These are phyloP conservation scores for Cocos nucifera DNA, from an alignment of 176 grass and related monocot species.

Conservation along the genomic window DNA sequence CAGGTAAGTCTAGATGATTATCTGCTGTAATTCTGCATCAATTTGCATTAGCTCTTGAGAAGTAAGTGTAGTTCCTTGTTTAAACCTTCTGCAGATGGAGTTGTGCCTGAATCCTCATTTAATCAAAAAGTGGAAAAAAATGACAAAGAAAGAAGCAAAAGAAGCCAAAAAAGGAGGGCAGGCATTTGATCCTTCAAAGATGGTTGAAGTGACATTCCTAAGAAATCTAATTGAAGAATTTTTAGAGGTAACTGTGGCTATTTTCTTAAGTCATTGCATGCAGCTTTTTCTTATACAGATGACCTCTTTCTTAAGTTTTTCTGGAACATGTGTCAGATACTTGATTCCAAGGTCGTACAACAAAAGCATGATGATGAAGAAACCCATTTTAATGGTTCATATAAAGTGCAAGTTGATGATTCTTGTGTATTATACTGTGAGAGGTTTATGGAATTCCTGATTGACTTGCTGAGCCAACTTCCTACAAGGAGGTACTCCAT, in stretches of 20 bases:
- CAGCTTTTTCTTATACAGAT: background rate
- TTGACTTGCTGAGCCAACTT: conserved; percentile 98
- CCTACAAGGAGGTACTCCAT: conserved; percentile 70
- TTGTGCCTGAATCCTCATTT: conserved; percentile 79
- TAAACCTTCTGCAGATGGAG: conserved; percentile 70
- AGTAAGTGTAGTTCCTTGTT: conserved; percentile 4
- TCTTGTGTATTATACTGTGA: conserved; percentile 92
- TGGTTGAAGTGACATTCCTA: conserved; percentile 69
- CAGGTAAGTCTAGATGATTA: conserved; percentile 41
- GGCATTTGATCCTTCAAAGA: conserved; percentile 38
- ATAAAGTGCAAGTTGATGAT: conserved; percentile 54
- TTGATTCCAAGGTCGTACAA: conserved; percentile 68
- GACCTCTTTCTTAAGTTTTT: background rate
- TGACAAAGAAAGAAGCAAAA: conserved; percentile 86
- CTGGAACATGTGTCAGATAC: conserved; percentile 39
- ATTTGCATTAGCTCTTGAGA: too few relatives aligned
- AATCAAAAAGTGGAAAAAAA: conserved; percentile 94
- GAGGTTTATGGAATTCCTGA: conserved; percentile 98
- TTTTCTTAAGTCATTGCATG: background rate
- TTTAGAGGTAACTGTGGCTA: conserved; percentile 51
- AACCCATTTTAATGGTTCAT: conserved; percentile 29
- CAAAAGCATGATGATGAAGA: conserved; percentile 39
- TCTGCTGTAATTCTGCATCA: background rate
- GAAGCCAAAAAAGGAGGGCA: conserved; percentile 58
- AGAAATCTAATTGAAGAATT: conserved; percentile 89